phyloP scores from a whole-genome alignment of 139 green algal species.

The Closterium sp. region DNA sequence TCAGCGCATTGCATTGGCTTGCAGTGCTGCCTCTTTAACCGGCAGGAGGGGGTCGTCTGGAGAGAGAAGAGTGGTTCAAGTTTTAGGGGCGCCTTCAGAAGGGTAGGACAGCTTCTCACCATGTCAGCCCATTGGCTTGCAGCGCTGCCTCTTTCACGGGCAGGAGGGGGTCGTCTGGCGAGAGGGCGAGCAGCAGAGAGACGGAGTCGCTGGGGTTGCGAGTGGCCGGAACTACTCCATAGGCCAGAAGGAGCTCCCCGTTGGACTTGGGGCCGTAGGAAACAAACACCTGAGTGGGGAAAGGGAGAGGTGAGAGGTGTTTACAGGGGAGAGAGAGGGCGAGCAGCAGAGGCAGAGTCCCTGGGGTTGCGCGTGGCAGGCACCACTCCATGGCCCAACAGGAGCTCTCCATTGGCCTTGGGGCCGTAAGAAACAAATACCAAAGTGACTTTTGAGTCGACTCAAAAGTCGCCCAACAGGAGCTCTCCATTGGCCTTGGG shows the following conservation, averaged over 20 bases:
- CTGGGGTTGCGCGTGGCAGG: conserved; percentile 59
- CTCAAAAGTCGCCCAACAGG: conserved; percentile 70
- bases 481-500: conserved; percentile 61
- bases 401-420: conserved; percentile 62
- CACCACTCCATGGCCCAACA: conserved; percentile 71
- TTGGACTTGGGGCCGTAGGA: conserved; percentile 63
- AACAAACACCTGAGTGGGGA: conserved; percentile 25
- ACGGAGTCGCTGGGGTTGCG: conserved; percentile 64
- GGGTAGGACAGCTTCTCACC: not conserved
- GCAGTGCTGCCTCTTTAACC: conserved; percentile 54
- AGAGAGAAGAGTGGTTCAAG: conserved; percentile 25
- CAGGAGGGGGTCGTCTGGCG: conserved; percentile 7
- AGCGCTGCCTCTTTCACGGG: conserved; percentile 55
- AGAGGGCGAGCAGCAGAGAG: conserved; percentile 46
- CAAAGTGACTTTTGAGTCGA: too few species aligned
- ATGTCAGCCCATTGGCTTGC: not conserved
- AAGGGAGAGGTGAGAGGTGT: too few species aligned
- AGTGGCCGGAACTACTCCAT: conserved; percentile 65
- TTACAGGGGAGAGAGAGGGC: too few species aligned
- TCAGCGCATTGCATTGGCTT: not conserved
- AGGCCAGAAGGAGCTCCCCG: conserved; percentile 66
- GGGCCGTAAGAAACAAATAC: conserved; percentile 58
- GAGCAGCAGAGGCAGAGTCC: conserved; percentile 56
- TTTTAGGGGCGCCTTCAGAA: too few species aligned
- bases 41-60: conserved; percentile 5